Evolutionary conservation across 2,329 filamentous ascomycete genomes (phyloP), one percentile per base, ranked within the genome.

Genomic region (Diplocarpon rosae): DNA sequence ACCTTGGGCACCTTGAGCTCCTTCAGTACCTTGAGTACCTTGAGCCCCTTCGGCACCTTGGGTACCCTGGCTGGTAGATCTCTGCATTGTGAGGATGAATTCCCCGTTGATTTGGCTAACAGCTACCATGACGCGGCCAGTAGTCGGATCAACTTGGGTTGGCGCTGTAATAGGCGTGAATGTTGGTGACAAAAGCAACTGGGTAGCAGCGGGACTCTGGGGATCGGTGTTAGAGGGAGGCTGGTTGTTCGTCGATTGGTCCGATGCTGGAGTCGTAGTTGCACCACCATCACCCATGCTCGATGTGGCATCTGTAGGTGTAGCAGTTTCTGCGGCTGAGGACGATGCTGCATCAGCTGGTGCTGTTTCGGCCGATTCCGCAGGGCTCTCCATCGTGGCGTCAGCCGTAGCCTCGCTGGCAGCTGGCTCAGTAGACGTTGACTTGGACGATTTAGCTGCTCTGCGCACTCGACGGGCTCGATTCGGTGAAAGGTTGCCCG

Each of bases 61-160:
- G 7, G 20, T 7, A 24, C 20, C 20, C 20, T 24, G 20, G 20
- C 4, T 15, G 3, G 24, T 30, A 5, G 41, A 37, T 31, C 20
- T 44, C 14, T 32, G 28, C 49, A 51, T 51, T 3, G 49, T 51
- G 29, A 51, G n/a, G 31, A 51, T 51, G 35, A 46, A 48, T 37
- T 51, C 49, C n/a, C 49, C 49, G 28, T 48, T 42, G 10, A 51
- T 20, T 37, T 51, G 49, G 12, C 27, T 36, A 7, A 47, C 41
- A 11, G 49, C 31, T 14, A 46, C 46, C 15, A 46, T 46, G 9
- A 51, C 37, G 13, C 49, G 49, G 15, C 47, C 40, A 3, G 31
- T 38, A 6, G 27, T 15, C 10, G 30, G 37, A 30, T 51, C 49
- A 8, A 48, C 24, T 11, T 38, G 39, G 15, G 46, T 46, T 2